phyloP scores from a whole-genome alignment of 129 eudicot species.

The Cynara cardunculus region DNA sequence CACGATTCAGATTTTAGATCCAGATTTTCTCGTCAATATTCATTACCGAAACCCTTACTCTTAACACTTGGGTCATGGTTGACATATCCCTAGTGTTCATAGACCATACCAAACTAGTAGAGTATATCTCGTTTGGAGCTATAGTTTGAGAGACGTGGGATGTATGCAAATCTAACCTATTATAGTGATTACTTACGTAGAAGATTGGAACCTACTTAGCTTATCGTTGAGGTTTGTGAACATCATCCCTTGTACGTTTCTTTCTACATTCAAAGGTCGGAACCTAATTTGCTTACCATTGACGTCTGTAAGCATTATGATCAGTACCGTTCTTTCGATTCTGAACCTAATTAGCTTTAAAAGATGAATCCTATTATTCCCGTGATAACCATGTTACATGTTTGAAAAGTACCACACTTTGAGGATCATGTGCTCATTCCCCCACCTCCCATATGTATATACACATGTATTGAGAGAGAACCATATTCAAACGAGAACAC shows the following conservation, averaged over 20 bases:
- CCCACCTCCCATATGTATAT: not conserved
- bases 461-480: no score
- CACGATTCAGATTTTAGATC: not conserved
- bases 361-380: not conserved
- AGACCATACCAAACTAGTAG: not conserved
- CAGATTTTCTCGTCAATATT: not conserved
- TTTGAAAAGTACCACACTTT: slow-evolving; percentile 3
- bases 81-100: not conserved
- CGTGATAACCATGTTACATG: not conserved
- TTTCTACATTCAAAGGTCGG: not conserved
- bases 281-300: not conserved
- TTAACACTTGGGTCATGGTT: not conserved
- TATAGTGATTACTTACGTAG: not conserved
- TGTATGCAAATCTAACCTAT: not conserved
- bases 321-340: not conserved
- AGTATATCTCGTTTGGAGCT: not conserved
- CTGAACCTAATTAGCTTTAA: not conserved
- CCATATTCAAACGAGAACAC: no score
- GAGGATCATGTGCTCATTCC: slow-evolving; percentile 23
- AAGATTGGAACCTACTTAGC: not conserved
- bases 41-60: not conserved
- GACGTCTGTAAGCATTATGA: not conserved
- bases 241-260: not conserved
- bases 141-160: not conserved
- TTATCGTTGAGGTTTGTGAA: not conserved